phyloP scores from a whole-genome alignment of 2,329 filamentous ascomycete species.

The Thelonectria rubi region DNA sequence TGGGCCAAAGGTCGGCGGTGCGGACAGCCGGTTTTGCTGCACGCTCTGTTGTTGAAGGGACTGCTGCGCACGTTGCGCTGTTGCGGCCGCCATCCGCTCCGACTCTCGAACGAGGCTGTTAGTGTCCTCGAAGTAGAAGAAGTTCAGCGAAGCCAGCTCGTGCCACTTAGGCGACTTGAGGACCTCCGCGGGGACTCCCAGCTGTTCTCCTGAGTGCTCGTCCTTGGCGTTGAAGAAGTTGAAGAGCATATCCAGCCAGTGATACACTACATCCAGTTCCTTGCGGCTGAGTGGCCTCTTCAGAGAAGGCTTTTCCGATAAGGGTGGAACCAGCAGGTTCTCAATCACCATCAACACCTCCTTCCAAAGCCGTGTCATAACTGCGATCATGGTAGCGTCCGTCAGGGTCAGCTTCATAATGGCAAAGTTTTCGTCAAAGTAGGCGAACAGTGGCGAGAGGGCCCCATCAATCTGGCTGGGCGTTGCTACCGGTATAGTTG shows the following conservation, averaged over 20 bases:
- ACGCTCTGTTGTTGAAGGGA: conserved; percentile 63
- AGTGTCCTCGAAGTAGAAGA: conserved; percentile 96
- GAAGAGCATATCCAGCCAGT: conserved; percentile 90
- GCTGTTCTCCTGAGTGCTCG: conserved; percentile 79
- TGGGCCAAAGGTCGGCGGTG: conserved; percentile 61
- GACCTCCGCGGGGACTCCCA: conserved; percentile 89
- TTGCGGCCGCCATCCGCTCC: conserved; percentile 92
- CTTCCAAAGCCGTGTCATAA: conserved; percentile 98
- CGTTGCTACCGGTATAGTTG: conserved; percentile 66
- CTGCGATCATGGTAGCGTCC: conserved; percentile 94
- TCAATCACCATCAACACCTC: conserved; percentile 95
- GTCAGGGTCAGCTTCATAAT: conserved; percentile 99
- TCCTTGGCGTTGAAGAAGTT: conserved; percentile 95
- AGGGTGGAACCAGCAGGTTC: conserved; percentile 85
- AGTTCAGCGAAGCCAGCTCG: conserved; percentile 94
- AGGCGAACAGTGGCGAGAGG: conserved; percentile 84
- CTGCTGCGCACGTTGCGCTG: conserved; percentile 76
- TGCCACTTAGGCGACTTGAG: conserved; percentile 98
- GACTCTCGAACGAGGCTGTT: conserved; percentile 94
- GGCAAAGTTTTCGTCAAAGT: conserved; percentile 98
- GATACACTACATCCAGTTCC: conserved; percentile 93
- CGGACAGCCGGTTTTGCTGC: conserved; percentile 73
- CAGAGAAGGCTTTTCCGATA: conserved; percentile 91
- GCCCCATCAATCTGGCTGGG: conserved; percentile 81
- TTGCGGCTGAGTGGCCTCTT: conserved; percentile 85